Conservation (phyloP, 352 stramenopile species). For the Globisporangium lucens region DNA sequence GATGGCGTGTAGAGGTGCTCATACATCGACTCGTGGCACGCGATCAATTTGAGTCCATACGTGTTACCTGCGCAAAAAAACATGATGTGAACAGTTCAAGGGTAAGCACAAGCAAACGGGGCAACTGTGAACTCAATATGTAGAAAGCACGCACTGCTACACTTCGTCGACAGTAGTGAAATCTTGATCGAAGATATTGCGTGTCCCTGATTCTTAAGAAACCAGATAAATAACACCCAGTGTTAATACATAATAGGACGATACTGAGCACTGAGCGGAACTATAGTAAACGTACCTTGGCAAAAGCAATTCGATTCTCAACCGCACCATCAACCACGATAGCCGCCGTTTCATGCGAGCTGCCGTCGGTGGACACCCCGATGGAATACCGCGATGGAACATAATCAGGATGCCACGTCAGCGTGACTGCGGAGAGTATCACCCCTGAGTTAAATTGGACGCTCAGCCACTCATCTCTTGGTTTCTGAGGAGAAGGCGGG, state of each 20-base stretch:
- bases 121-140: slow-evolving; percentile 9
- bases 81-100: background rate
- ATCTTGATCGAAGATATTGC: slow-evolving; percentile 44
- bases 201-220: slow-evolving; percentile 21
- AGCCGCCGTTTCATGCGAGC: slow-evolving; percentile 44
- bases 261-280: background rate
- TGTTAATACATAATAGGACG: background rate
- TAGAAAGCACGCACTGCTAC: slow-evolving; percentile 21
- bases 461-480: slow-evolving; percentile 45
- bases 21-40: slow-evolving; percentile 49
- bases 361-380: slow-evolving; percentile 41
- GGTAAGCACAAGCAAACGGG: background rate
- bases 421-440: slow-evolving; percentile 39
- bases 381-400: slow-evolving; percentile 41
- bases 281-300: slow-evolving; percentile 31
- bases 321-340: slow-evolving; percentile 31
- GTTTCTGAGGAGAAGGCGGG: slow-evolving; percentile 18
- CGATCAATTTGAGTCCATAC: slow-evolving; percentile 51
- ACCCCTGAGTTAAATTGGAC: slow-evolving; percentile 47
- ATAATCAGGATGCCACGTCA: slow-evolving; percentile 47
- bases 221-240: background rate
- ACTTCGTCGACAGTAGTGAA: slow-evolving; percentile 30
- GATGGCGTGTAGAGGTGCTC: slow-evolving; percentile 45
- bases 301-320: slow-evolving; percentile 37
- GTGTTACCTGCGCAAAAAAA: slow-evolving; percentile 22